Evolutionary conservation across 1,284 basidiomycete species (phyloP).

Genomic region (Grifola frondosa): DNA sequence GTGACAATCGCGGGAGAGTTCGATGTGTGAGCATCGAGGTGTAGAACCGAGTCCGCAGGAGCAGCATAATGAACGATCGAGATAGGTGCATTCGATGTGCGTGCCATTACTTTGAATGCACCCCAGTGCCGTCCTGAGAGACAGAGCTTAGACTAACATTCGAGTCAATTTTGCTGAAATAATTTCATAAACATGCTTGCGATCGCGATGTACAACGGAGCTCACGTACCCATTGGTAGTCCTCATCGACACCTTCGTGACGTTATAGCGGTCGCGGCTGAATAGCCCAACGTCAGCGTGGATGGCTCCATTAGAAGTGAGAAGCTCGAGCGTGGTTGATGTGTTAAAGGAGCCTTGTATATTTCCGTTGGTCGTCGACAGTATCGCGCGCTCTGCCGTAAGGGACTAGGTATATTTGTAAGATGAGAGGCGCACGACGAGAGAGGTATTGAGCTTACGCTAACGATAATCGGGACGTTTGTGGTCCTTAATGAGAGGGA

Average conservation of each 20-base stretch:
- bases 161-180: conserved; percentile 31
- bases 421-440: background rate
- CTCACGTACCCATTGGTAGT: conserved; percentile 41
- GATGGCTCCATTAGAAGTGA: conserved; percentile 6
- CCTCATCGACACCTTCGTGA: conserved; percentile 29
- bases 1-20: conserved; percentile 30
- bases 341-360: background rate
- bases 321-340: background rate
- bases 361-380: conserved; percentile 1
- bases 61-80: conserved; percentile 30
- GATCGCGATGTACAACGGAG: conserved; percentile 18
- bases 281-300: background rate
- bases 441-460: conserved; percentile 9
- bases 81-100: conserved; percentile 27
- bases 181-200: conserved; percentile 26
- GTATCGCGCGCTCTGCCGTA: background rate
- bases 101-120: conserved; percentile 29
- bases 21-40: conserved; percentile 31
- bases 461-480: conserved; percentile 17
- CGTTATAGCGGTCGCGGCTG: background rate
- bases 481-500: conserved; percentile 13
- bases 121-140: conserved; percentile 28
- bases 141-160: conserved; percentile 28
- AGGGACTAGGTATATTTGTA: background rate
- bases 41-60: conserved; percentile 39